Base-by-base conservation (phyloP, 345 rosid species). In the Populus ilicifolia region DNA sequence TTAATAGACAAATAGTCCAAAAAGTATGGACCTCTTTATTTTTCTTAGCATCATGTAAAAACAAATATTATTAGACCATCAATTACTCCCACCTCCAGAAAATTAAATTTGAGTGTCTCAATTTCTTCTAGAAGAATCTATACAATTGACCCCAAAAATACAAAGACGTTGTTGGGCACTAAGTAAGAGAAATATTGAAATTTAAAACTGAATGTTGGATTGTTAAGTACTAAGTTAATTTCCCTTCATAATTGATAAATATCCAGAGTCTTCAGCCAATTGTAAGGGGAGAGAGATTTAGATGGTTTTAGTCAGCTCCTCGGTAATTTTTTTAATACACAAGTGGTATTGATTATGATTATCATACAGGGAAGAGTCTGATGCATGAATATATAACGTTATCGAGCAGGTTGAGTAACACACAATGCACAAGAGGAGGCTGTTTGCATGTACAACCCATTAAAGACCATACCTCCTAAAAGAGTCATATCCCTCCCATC, bases 401-500 rank as follows among this genome's bases (percentile, higher is more conserved):
- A 33, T 70, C 14, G 35, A 27, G 38, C 38, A 70, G 59, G n/a
- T 56, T 25, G 52, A 46, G 38, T 25, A 20, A 36, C 17, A n/a
- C 5, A 36, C 21, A 16, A 44, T 52, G 35, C 56, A 69, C 29
- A 13, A 65, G 46, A 1, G 61, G 63, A 70, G 33, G n/a, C 6
- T 54, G 25, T 21, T 41, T 50, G 25, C 39, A 20, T 21, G 13
- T 70, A 41, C 16, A 30, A 41, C 43, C 17, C 44, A 64, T 17
- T 11, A 43, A 69, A 59, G 44, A 62, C 2, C 29, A 41, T 89
- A 91, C 98, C 97, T 90, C 98, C 99, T 78, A 95, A 83, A 73
- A 95, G 91, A 78, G 88, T 86, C 81, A 90, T 77, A 54, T 87
- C 90, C 77, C 74, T 77, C 56, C 92, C 88, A 56, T 90, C 91